Percentiles rank a stretch among this genome's conserved stretches.
These are phyloP conservation scores for Rhynchosporium graminicola DNA, from an alignment of 2,329 filamentous ascomycete genomes.

Conservation along the genomic window DNA sequence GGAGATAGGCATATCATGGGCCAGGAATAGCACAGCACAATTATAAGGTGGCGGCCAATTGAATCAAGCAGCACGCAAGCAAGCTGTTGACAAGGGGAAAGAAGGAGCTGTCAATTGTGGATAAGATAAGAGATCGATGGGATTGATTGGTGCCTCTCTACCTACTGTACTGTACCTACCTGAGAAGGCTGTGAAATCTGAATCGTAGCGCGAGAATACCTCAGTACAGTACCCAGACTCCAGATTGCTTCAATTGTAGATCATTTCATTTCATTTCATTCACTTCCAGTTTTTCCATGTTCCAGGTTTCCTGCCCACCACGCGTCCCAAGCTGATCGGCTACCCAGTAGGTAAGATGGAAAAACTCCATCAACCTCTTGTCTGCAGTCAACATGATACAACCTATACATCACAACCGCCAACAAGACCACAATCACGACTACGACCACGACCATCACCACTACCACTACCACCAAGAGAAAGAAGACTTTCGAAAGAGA, in stretches of 20 bases:
- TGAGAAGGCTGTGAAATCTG: too few relatives aligned
- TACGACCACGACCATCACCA: neutral
- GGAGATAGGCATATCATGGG: neutral
- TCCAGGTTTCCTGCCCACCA: neutral
- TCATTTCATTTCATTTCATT: too few relatives aligned
- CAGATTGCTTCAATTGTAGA: too few relatives aligned
- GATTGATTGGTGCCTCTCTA: too few relatives aligned
- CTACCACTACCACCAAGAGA: neutral
- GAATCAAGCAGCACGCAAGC: conserved; percentile 6
- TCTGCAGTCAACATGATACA: neutral
- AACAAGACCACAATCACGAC: neutral
- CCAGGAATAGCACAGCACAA: conserved; percentile 5
- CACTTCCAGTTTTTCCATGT: too few relatives aligned
- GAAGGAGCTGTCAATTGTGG: neutral
- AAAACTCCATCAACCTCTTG: conserved; percentile 10
- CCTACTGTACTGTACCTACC: too few relatives aligned
- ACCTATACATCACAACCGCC: neutral
- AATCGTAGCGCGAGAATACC: too few relatives aligned
- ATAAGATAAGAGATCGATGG: too few relatives aligned
- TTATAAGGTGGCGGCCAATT: conserved; percentile 1
- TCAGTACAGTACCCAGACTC: too few relatives aligned
- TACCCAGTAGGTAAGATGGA: neutral
- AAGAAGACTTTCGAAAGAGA: neutral
- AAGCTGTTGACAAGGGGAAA: neutral
- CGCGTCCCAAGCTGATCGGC: neutral